Conservation (phyloP, 1,284 basidiomycete genomes). For the Xerocomus minutiporus region DNA sequence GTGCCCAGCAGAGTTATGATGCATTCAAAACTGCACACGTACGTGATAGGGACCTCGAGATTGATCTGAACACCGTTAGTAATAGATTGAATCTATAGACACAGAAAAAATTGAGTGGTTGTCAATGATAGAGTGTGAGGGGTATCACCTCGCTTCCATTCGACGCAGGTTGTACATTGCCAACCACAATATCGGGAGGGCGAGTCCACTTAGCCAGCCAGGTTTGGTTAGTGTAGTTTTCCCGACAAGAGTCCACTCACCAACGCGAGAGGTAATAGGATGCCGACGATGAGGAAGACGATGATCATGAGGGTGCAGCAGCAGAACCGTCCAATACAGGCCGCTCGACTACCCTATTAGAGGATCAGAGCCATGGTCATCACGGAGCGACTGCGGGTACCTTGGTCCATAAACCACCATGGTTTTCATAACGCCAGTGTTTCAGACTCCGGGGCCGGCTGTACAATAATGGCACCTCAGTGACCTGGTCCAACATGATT, state of each 20-base stretch:
- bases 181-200: slow-evolving; percentile 71
- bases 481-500: background rate
- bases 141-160: slow-evolving; percentile 42
- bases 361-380: background rate
- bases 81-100: slow-evolving; percentile 36
- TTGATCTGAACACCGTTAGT: slow-evolving; percentile 55
- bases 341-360: slow-evolving; percentile 48
- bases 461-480: slow-evolving; percentile 10
- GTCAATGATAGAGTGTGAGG: background rate
- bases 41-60: slow-evolving; percentile 67
- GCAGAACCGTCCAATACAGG: slow-evolving; percentile 61
- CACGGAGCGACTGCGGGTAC: slow-evolving; percentile 30
- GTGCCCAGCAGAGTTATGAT: slow-evolving; percentile 2
- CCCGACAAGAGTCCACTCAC: slow-evolving; percentile 41
- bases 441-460: slow-evolving; percentile 41
- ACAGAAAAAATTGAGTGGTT: slow-evolving; percentile 11
- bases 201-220: slow-evolving; percentile 60
- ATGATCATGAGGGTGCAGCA: slow-evolving; percentile 66
- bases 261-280: slow-evolving; percentile 66
- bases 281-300: slow-evolving; percentile 62
- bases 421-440: slow-evolving; percentile 53
- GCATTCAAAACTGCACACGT: slow-evolving; percentile 24
- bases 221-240: slow-evolving; percentile 11
- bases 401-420: slow-evolving; percentile 62
- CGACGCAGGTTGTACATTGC: slow-evolving; percentile 44